Percentiles rank a stretch among this genome's conserved stretches.
These are phyloP conservation scores for Cryptosporidium muris DNA, from an alignment of 169 alveolate genomes.

Conservation along the genomic window DNA sequence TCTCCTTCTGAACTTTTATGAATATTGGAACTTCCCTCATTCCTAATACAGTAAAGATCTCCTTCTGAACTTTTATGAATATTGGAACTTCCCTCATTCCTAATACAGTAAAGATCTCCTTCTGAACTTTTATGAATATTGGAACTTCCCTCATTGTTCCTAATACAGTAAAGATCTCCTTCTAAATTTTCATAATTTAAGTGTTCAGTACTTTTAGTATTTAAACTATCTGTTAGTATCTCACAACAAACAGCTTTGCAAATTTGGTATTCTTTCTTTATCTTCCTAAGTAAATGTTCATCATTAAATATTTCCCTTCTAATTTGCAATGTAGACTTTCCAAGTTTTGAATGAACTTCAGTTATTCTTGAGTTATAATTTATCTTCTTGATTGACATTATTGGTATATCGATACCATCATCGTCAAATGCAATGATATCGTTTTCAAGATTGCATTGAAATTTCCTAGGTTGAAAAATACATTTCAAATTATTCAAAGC, in stretches of 20 bases:
- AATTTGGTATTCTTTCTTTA: slow-evolving; percentile 53
- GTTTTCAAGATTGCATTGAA: slow-evolving; percentile 66
- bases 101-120: slow-evolving; percentile 20
- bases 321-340: slow-evolving; percentile 39
- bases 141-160: slow-evolving; percentile 5
- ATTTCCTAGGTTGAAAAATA: slow-evolving; percentile 70
- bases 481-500: slow-evolving; percentile 55
- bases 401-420: slow-evolving; percentile 65
- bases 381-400: slow-evolving; percentile 52
- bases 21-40: too few relatives aligned
- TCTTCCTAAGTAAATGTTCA: slow-evolving; percentile 8
- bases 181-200: slow-evolving; percentile 32
- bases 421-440: slow-evolving; percentile 68
- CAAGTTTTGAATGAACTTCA: neutral
- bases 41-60: too few relatives aligned
- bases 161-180: slow-evolving; percentile 33
- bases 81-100: neutral
- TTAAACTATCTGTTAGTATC: slow-evolving; percentile 12
- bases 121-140: neutral
- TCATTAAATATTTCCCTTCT: slow-evolving; percentile 35
- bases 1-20: too few relatives aligned
- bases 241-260: slow-evolving; percentile 40
- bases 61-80: neutral
- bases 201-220: slow-evolving; percentile 21
- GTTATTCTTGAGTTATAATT: slow-evolving; percentile 7